A percentile compares a stretch with the other conserved stretches of the same genome.
Conservation (phyloP, 306 rosid species). For the Inga oerstediana region DNA sequence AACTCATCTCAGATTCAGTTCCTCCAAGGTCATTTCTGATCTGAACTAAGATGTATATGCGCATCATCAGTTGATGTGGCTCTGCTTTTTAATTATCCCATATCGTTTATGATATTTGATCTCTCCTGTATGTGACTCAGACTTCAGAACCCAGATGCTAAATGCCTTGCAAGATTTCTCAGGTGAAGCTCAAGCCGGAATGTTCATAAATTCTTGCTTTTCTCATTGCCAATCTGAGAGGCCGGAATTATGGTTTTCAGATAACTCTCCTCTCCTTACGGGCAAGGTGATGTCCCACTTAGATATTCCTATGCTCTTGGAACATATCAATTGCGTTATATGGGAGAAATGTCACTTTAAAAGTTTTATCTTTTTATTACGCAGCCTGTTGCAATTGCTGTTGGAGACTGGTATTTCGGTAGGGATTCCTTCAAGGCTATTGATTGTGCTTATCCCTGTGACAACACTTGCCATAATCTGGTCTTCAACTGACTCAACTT, state of each 20-base stretch:
- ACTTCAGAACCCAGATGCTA: constrained; percentile 79
- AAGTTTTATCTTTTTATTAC: not conserved
- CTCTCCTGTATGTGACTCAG: constrained; percentile 45
- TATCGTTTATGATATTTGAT: constrained; percentile 10
- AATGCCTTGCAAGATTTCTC: constrained; percentile 61
- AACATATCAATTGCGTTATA: not conserved
- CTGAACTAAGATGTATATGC: constrained; percentile 3
- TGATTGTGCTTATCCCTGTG: constrained; percentile 96
- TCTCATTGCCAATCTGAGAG: constrained; percentile 98
- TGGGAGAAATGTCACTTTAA: not conserved
- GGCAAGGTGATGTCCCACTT: constrained; percentile 55
- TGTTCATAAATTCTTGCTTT: constrained; percentile 88
- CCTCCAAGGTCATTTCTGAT: constrained; percentile 66
- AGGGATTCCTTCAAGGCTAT: constrained; percentile 63
- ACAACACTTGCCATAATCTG: constrained; percentile 81
- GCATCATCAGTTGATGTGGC: not conserved
- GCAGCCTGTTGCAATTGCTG: constrained; percentile 85
- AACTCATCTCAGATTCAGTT: constrained; percentile 79
- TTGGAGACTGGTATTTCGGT: constrained; percentile 94
- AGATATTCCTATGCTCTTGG: not conserved
- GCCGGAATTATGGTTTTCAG: constrained; percentile 87
- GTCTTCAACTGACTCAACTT: constrained; percentile 62
- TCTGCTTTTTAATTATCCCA: not conserved
- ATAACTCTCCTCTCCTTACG: constrained; percentile 70
- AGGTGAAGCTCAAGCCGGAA: constrained; percentile 58